Evolutionary conservation across 768 basidiomycete genomes (phyloP), one percentile per base, ranked within the genome.

Genomic region (Serendipita sp.): DNA sequence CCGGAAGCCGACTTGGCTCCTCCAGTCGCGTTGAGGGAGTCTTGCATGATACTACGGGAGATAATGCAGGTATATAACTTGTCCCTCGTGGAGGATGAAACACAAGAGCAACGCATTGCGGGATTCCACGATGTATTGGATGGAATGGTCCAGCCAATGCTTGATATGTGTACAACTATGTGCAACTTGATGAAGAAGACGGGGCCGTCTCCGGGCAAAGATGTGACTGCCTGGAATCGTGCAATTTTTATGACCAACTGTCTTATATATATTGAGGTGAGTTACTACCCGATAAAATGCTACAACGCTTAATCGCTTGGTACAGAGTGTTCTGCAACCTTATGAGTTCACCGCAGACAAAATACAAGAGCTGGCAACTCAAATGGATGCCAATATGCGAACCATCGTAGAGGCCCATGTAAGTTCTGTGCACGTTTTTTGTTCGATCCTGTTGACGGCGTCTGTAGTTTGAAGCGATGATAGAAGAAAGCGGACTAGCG

Each of bases 31-130:
- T 82, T 98, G 20, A 80, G 92, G 34, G 91, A 96, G 66, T 84
- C 92, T 44, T 78, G 82, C 0, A 87, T 90, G 65, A 83, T 90
- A 63, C 77, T 98, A 7, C 84, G 88, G 13, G 92, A 97, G 71
- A 83, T 96, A 66, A 87, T 94, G 82, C 73, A 77, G 0, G 92
- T 96, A 3, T 94, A 95, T 71, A 83, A 89, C 34, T 86, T 88
- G 0, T 93, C 93, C 0, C 78, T 94, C 31, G 75, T 92, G 9
- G 86, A 83, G 9, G 82, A 84, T 31, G 81, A 82, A 75, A 79
- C 43, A 41, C 67, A 11, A 53, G 62, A 62, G 9, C 67, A 65
- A 22, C 69, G 71, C 38, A 72, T 73, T 11, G 69, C 76, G 1
- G 79, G 77, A 16, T 89, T 93, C 69, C 75, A 79, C n/a, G 80